Evolutionary conservation across 352 stramenopile species (phyloP).

Genomic region (Globisporangium yorkense): DNA sequence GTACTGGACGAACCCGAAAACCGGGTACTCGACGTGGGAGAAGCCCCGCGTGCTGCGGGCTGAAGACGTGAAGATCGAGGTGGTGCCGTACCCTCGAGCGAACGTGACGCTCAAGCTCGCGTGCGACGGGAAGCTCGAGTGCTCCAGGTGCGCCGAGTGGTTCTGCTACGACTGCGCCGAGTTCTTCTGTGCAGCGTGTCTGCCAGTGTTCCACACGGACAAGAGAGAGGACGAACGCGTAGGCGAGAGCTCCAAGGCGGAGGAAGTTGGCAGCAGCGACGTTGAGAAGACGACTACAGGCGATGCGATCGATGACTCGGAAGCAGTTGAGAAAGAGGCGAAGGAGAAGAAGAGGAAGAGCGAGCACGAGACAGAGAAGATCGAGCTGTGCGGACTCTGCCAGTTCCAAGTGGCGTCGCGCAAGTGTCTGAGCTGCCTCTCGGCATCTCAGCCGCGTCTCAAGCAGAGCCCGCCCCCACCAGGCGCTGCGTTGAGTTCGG

Average conservation of each 20-base stretch:
- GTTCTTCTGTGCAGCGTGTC: conserved; percentile 43
- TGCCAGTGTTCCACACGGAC: conserved; percentile 33
- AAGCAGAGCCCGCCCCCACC: conserved; percentile 9
- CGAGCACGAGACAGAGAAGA: conserved; percentile 33
- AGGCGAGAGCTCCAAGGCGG: too few relatives aligned
- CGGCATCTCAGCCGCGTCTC: conserved; percentile 3
- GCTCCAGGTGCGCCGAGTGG: conserved; percentile 43
- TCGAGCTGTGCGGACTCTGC: conserved; percentile 48
- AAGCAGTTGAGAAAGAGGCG: too few relatives aligned
- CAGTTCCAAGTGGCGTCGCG: conserved; percentile 59
- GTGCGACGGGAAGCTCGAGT: conserved; percentile 39
- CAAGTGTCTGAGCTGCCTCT: conserved; percentile 32
- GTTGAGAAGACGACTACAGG: background rate
- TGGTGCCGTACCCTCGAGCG: conserved; percentile 37
- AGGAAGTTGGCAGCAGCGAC: background rate
- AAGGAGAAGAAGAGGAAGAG: background rate
- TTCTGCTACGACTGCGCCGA: conserved; percentile 57
- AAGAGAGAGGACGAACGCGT: background rate
- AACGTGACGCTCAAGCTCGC: conserved; percentile 30
- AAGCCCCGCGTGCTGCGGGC: conserved; percentile 47
- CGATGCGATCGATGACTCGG: background rate
- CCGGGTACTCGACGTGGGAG: conserved; percentile 62
- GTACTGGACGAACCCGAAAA: conserved; percentile 68
- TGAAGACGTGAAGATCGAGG: conserved; percentile 42
- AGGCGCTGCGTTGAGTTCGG: background rate